Base-by-base conservation (phyloP, 768 basidiomycete genomes). In the Kwoniella heveanensis region DNA sequence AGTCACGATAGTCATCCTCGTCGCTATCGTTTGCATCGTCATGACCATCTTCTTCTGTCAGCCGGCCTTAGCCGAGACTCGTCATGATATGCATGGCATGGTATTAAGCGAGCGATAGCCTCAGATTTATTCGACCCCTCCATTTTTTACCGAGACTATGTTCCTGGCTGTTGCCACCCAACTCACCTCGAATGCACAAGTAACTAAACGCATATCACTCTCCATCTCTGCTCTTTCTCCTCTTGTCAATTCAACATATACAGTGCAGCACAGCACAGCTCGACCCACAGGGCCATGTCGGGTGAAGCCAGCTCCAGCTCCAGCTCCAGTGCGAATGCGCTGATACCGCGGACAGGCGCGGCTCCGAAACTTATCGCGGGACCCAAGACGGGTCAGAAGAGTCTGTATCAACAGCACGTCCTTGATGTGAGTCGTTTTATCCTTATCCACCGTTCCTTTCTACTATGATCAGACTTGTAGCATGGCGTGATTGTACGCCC, bases 371-470 rank as follows among this genome's bases (percentile, higher is more conserved):
- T 76, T 29, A 64, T 65, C 17, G 64, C 66, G 22, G 74, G 74
- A 5, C 74, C 74, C 0, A 55, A 65, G 53, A 21, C 57, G 13
- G 74, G 74, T 49, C 70, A 73, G 54, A 57, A 65, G 48, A 70
- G 68, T 51, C 55, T 76, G 57, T 76, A 76, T 56, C 68, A 66
- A 5, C 74, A 76, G 39, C 66, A 67, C 48, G 74, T 76, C 17
- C 70, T 76, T n/a, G 74, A 76, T 53, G 74, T 76, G 37, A 57
- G 74, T 19, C 17, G 39, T 10, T 8, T 19, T 44, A 3, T 36
- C 39, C 39, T 19, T 44, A 10, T 44, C 39, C 15, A 37, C 39
- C 56, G n/a, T 44, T 68, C 36, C 36, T 29, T 50, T 25, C 29
- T 52, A n/a, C 27, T 17, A 50, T 22, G 21, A 24, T 46, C 12